Evolutionary conservation across 805 yeast genomes (phyloP).

Genomic region (Starmerella sp.): DNA sequence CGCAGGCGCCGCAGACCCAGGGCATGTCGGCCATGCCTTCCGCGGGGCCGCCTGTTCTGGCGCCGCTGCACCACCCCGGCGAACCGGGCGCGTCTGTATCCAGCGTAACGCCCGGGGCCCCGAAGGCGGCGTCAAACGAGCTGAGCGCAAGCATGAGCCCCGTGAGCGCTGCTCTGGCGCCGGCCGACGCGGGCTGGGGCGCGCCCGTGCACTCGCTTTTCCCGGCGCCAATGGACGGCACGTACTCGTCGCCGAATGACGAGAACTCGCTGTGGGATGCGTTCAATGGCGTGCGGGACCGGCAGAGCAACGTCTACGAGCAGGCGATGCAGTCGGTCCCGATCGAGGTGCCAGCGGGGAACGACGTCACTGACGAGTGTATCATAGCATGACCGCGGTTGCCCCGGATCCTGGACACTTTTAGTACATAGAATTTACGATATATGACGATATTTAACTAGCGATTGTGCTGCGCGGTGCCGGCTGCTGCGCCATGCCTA

Average conservation of each 20-base stretch:
- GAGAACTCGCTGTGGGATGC: conserved; percentile 11
- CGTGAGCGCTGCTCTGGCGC: too few relatives aligned
- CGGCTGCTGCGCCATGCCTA: too few relatives aligned
- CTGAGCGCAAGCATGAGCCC: too few relatives aligned
- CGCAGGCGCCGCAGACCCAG: conserved; percentile 1
- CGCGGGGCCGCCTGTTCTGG: too few relatives aligned
- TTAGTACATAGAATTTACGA: not conserved
- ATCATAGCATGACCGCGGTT: conserved; percentile 3
- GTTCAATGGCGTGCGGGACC: conserved; percentile 4
- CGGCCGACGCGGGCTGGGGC: not conserved
- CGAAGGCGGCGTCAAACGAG: too few relatives aligned
- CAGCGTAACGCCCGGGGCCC: too few relatives aligned
- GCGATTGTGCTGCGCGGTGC: too few relatives aligned
- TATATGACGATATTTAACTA: too few relatives aligned
- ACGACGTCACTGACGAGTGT: not conserved
- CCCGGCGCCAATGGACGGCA: not conserved
- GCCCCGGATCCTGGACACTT: too few relatives aligned
- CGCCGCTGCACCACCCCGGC: too few relatives aligned
- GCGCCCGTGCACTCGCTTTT: not conserved
- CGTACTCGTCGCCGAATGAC: not conserved
- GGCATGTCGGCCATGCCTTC: too few relatives aligned
- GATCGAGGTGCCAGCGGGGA: not conserved
- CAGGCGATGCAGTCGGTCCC: not conserved
- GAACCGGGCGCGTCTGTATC: too few relatives aligned
- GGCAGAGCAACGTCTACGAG: conserved; percentile 1